Conservation (phyloP, 2,329 filamentous ascomycete species). For the Ciborinia camelliae region DNA sequence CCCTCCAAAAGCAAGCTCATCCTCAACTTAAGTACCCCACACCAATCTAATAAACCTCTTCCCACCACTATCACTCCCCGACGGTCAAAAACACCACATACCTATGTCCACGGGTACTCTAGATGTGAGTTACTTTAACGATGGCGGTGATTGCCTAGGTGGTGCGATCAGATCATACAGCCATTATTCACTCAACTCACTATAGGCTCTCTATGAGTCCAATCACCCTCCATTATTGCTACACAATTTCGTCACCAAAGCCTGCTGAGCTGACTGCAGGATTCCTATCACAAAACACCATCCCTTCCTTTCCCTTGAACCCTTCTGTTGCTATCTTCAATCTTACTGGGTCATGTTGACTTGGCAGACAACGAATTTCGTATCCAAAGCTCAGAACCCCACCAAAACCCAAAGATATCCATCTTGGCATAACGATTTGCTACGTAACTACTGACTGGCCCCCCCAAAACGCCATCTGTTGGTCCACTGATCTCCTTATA, state of each 20-base stretch:
- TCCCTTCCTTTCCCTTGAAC: too few species aligned
- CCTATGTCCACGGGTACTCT: too few species aligned
- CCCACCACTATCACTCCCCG: too few species aligned
- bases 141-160: too few species aligned
- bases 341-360: slow-evolving; percentile 1
- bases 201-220: not conserved
- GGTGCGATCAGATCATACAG: not conserved
- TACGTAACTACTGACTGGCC: not conserved
- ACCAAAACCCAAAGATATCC: not conserved
- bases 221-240: not conserved
- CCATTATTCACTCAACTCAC: too few species aligned
- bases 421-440: slow-evolving; percentile 1
- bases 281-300: slow-evolving; percentile 6
- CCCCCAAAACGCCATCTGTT: not conserved
- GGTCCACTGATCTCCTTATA: not conserved
- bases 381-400: slow-evolving; percentile 5
- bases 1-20: not conserved
- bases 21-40: not conserved
- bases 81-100: not conserved
- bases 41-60: not conserved
- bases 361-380: slow-evolving; percentile 7
- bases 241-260: not conserved
- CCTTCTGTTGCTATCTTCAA: not conserved
- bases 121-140: too few species aligned
- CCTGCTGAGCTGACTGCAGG: too few species aligned